phyloP scores from a whole-genome alignment of 1,139 yeast species.

The Suhomyces wounanorum region DNA sequence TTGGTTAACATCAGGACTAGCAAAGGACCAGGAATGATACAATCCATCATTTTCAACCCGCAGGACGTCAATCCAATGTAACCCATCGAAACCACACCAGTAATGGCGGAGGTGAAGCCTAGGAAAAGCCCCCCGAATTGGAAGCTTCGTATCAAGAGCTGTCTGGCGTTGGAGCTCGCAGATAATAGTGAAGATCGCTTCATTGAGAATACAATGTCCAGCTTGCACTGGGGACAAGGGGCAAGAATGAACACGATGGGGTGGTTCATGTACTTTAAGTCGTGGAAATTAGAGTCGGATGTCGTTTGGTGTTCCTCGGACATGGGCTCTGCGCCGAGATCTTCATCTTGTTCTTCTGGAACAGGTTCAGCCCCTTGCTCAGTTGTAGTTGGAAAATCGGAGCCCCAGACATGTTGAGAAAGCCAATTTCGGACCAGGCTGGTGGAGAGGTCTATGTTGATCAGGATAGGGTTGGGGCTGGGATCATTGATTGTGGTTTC shows the following conservation, averaged over 20 bases:
- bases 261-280: conserved; percentile 1
- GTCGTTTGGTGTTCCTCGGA: background rate
- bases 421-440: conserved; percentile 7
- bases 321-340: background rate
- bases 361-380: background rate
- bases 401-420: conserved; percentile 4
- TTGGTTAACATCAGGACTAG: conserved; percentile 34
- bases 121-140: conserved; percentile 38
- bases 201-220: conserved; percentile 38
- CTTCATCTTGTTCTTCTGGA: background rate
- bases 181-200: conserved; percentile 32
- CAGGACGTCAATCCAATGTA: conserved; percentile 45
- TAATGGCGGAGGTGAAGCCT: conserved; percentile 43
- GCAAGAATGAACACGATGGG: conserved; percentile 29
- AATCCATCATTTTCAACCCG: conserved; percentile 44
- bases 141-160: conserved; percentile 25
- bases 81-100: conserved; percentile 46
- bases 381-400: background rate
- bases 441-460: conserved; percentile 4
- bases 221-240: conserved; percentile 49
- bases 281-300: background rate
- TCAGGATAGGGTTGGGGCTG: background rate
- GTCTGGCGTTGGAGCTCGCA: conserved; percentile 23
- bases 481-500: background rate
- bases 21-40: conserved; percentile 38